These are phyloP conservation scores for Hibiscus mutabilis DNA, from an alignment of 345 rosid genomes.

Conservation along the genomic window DNA sequence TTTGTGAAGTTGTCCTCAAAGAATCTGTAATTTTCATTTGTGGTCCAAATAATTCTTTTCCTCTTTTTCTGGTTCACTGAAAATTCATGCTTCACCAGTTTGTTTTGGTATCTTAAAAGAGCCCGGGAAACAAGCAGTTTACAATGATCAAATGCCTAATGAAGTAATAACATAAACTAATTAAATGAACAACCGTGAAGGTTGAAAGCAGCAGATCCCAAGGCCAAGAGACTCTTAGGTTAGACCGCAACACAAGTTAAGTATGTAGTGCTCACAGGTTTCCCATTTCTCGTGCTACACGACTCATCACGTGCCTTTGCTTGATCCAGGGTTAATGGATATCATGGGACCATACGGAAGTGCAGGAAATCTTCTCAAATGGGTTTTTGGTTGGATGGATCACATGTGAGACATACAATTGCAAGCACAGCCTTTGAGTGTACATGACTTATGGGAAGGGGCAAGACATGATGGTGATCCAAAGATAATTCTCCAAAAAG, in stretches of 20 bases:
- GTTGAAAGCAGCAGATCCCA: background rate
- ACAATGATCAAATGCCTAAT: background rate
- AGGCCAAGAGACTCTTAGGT: background rate
- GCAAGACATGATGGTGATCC: constrained; percentile 29
- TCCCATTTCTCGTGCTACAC: constrained; percentile 1
- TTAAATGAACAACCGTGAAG: background rate
- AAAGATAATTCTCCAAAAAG: constrained; percentile 12
- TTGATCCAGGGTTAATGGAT: constrained; percentile 8
- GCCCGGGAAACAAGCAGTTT: background rate
- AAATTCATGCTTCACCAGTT: background rate
- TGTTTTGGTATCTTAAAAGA: background rate
- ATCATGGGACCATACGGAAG: constrained; percentile 8
- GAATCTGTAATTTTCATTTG: background rate
- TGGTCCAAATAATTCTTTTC: background rate
- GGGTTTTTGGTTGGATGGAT: background rate
- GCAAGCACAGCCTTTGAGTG: constrained; percentile 12
- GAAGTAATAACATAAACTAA: no score
- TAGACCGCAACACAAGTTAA: background rate
- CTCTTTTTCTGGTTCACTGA: background rate
- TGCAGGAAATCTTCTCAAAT: background rate
- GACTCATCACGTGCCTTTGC: constrained; percentile 10
- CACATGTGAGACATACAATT: constrained; percentile 19
- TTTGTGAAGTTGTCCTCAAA: background rate
- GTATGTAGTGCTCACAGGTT: background rate
- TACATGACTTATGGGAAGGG: constrained; percentile 12